Evolutionary conservation across 139 green algal genomes (phyloP).

Genomic region (Tetraselmis striata): DNA sequence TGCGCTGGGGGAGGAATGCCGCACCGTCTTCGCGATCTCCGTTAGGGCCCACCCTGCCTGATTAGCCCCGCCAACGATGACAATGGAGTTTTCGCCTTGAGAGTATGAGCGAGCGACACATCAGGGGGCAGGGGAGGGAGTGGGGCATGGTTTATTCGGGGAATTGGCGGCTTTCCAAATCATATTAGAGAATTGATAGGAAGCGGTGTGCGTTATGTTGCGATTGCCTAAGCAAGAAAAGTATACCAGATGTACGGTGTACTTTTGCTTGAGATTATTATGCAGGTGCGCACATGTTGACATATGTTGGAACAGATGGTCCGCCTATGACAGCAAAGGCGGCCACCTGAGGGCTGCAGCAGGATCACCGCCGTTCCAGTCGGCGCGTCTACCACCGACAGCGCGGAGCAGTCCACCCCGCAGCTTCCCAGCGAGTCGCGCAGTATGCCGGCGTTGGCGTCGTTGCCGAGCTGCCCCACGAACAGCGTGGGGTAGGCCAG

Average conservation of each 20-base stretch:
- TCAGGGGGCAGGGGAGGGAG: too few relatives aligned
- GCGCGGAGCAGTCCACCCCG: conserved; percentile 46
- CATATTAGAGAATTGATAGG: too few relatives aligned
- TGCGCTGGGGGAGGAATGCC: neutral
- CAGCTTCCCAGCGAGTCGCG: conserved; percentile 29
- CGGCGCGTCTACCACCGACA: conserved; percentile 45
- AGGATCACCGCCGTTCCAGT: conserved; percentile 77
- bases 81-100: conserved; percentile 78
- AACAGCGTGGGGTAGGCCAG: conserved; percentile 70
- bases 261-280: too few relatives aligned
- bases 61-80: conserved; percentile 83
- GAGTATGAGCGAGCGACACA: neutral
- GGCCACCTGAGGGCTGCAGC: conserved; percentile 59
- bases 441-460: conserved; percentile 65
- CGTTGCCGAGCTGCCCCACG: conserved; percentile 60
- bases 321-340: too few relatives aligned
- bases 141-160: too few relatives aligned
- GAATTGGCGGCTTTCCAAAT: too few relatives aligned
- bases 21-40: neutral
- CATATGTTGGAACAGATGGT: too few relatives aligned
- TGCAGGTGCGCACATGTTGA: too few relatives aligned
- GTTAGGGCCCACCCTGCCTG: conserved; percentile 35
- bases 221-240: neutral
- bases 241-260: too few relatives aligned
- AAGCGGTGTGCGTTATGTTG: too few relatives aligned